Evolutionary conservation across 2,329 filamentous ascomycete species (phyloP).

Genomic region (Trichoderma breve): DNA sequence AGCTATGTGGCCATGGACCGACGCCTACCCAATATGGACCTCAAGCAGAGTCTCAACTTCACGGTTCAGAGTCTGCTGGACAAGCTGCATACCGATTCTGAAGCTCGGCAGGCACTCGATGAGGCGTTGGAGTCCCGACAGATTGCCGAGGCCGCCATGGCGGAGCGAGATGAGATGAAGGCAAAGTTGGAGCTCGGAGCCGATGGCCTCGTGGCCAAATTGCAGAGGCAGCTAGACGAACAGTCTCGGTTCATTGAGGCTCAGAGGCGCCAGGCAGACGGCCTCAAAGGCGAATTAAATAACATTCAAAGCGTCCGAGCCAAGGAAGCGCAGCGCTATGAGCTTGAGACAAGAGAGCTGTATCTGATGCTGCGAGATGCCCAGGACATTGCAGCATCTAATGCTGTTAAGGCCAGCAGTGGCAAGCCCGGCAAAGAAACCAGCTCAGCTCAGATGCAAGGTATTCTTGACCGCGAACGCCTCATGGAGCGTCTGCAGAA

Average conservation of each 20-base stretch:
- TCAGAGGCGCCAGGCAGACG: constrained; percentile 80
- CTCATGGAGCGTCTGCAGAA: constrained; percentile 93
- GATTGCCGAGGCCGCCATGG: constrained; percentile 92
- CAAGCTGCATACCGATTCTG: constrained; percentile 93
- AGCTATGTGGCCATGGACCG: constrained; percentile 99
- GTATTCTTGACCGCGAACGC: constrained; percentile 87
- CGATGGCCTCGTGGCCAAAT: constrained; percentile 86
- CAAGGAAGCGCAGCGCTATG: constrained; percentile 90
- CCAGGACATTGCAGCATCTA: constrained; percentile 90
- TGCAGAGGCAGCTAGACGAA: constrained; percentile 92
- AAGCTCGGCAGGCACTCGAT: constrained; percentile 87
- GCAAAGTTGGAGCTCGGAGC: constrained; percentile 86
- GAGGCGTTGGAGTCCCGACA: constrained; percentile 87
- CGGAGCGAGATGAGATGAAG: constrained; percentile 93
- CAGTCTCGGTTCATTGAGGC: constrained; percentile 88
- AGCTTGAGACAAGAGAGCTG: constrained; percentile 91
- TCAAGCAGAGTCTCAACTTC: constrained; percentile 96
- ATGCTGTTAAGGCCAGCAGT: constrained; percentile 60
- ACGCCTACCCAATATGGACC: constrained; percentile 90
- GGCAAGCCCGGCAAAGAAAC: constrained; percentile 51
- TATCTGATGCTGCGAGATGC: constrained; percentile 98
- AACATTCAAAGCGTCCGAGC: constrained; percentile 81
- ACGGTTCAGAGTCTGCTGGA: constrained; percentile 94
- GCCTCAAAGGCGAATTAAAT: constrained; percentile 83
- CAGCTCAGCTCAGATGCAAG: constrained; percentile 77